Evolutionary conservation across 768 basidiomycete species (phyloP), one percentile per base, ranked within the genome.

Genomic region (Suillus ampliporus): DNA sequence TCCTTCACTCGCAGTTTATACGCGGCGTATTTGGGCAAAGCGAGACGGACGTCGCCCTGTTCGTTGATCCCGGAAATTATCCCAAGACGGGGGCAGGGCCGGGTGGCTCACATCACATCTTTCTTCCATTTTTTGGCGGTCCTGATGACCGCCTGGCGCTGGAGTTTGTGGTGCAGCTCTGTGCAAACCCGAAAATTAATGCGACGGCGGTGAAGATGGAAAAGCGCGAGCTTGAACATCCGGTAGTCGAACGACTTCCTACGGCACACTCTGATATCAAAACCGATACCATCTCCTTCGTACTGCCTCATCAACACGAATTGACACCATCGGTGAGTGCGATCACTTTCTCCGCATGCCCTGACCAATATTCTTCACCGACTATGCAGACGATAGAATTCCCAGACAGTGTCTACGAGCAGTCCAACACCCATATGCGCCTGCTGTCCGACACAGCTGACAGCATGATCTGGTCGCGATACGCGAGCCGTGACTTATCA

Each of bases 51-150:
- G 90, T 96, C 38, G 94, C 89, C 5, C 76, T 99, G 38, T 96
- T 92, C 74, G 83, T 97, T 62, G 95, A 98, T 73, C n/a, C n/a
- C n/a, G n/a, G n/a, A n/a, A n/a, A n/a, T n/a, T n/a, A n/a, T n/a
- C n/a, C n/a, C n/a, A n/a, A n/a, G n/a, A n/a, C n/a, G n/a, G n/a
- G n/a, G n/a, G n/a, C n/a, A n/a, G n/a, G n/a, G n/a, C n/a, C n/a
- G n/a, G n/a, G 63, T 6, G 71, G 73, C 9, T 53, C 57, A 4
- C 82, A 89, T 61, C 92, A 92, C 66, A 70, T 98, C 34, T 87
- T 96, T 73, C 71, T 96, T 43, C 92, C 96, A 0, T 98, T 97
- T 86, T 91, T 94, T 71, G 97, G 97, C 40, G 97, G 97, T 0
- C 89, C 94, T 0, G 97, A 99, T 73, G 97, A 98, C 72, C 87